These are phyloP conservation scores for Volvox reticuliferus DNA, from an alignment of 139 green algal genomes.

Conservation along the genomic window DNA sequence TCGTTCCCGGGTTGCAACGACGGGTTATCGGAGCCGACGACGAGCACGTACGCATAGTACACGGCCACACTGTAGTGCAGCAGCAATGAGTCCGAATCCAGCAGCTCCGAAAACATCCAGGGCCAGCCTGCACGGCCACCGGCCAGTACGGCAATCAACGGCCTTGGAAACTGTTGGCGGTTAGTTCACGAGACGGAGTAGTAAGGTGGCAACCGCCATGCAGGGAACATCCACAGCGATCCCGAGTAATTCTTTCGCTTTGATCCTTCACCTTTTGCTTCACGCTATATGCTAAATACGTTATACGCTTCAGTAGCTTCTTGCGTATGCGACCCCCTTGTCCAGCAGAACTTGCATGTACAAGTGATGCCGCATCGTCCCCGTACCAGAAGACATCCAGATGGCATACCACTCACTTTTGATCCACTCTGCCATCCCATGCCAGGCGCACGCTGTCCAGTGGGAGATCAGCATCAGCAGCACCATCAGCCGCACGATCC, in stretches of 20 bases:
- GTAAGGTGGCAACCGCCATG: no score
- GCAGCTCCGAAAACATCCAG: slow-evolving; percentile 30
- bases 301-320: no score
- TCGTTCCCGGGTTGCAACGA: slow-evolving; percentile 52
- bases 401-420: background rate
- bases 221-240: no score
- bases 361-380: no score
- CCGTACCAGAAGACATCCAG: no score
- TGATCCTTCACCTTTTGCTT: no score
- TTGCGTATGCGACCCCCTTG: no score
- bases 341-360: no score
- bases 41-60: slow-evolving; percentile 59
- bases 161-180: no score
- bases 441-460: slow-evolving; percentile 66
- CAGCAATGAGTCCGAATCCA: background rate
- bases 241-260: no score
- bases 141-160: background rate
- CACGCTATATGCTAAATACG: no score
- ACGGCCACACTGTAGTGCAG: slow-evolving; percentile 51
- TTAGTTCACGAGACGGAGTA: no score
- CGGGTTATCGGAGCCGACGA: slow-evolving; percentile 59
- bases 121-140: slow-evolving; percentile 7
- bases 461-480: slow-evolving; percentile 62
- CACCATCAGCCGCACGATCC: slow-evolving; percentile 57
- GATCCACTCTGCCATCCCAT: slow-evolving; percentile 48